phyloP scores from a whole-genome alignment of 352 stramenopile genomes.

The Globisporangium mamillatum region DNA sequence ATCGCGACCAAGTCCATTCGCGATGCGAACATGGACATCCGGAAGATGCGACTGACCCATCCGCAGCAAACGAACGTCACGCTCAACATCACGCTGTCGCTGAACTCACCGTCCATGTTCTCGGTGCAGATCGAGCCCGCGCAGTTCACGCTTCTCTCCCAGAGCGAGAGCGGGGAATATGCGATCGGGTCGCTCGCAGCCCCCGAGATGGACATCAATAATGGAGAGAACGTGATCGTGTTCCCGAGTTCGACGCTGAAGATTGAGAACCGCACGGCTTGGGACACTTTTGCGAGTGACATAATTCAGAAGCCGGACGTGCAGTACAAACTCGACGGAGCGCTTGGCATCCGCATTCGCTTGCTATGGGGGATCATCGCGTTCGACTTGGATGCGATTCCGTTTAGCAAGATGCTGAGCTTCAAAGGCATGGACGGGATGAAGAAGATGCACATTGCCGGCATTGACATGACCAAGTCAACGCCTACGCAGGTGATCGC shows the following conservation, averaged over 20 bases:
- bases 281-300: constrained; percentile 63
- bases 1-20: constrained; percentile 59
- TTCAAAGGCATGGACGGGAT: constrained; percentile 66
- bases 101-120: constrained; percentile 55
- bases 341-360: constrained; percentile 48
- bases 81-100: constrained; percentile 48
- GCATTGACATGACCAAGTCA: constrained; percentile 61
- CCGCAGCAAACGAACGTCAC: constrained; percentile 30
- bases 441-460: constrained; percentile 55
- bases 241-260: constrained; percentile 54
- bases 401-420: constrained; percentile 51
- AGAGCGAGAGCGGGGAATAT: constrained; percentile 9
- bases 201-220: constrained; percentile 44
- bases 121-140: constrained; percentile 39
- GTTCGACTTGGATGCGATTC: constrained; percentile 41
- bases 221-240: constrained; percentile 42
- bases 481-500: constrained; percentile 56
- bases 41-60: constrained; percentile 51
- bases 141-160: constrained; percentile 53
- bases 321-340: constrained; percentile 48
- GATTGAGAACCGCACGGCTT: constrained; percentile 53
- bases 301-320: constrained; percentile 51
- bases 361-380: constrained; percentile 49
- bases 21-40: constrained; percentile 56
- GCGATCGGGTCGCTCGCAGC: constrained; percentile 44